Base-by-base conservation (phyloP, 2,329 filamentous ascomycete genomes). In the Aspergillus glaucus region DNA sequence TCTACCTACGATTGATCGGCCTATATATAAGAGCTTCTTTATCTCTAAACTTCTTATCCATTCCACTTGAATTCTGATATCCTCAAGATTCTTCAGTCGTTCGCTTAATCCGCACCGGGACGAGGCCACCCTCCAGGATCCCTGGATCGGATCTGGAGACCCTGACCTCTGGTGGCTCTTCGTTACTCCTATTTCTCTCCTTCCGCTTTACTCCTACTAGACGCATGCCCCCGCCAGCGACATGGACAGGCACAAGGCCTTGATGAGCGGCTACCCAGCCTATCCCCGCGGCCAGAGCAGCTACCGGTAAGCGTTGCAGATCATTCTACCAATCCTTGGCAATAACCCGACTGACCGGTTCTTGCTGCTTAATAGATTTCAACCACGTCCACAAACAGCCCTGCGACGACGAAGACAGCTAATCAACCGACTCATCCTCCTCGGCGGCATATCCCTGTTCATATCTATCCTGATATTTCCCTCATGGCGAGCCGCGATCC, bases 221-320 rank as follows among this genome's bases (percentile, higher is more conserved):
- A 17, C 58, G 58, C 58, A 70, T 68, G 68, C 61, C 61, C 55
- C 45, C 57, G 53, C 54, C 44, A 28, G 51, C 46, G 75, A 87
- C 86, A 90, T 93, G 83, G 87, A 92, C 68, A 83, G 89, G 76
- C 88, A 95, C 78, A 80, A 86, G 70, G 85, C 85, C 69, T 92
- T 87, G 71, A 82, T 85, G 55, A 95, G 93, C 75, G 91, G 89
- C 68, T 73, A 79, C 58, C 69, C 73, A 55, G 76, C 76, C 65
- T 91, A 91, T 69, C 86, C 87, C 55, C 79, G 84, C 55, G 80
- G 79, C 52, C 85, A 85, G 61, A 75, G 74, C 60, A 75, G 72
- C 64, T 91, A 95, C 70, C 87, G 88, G 87, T 95, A 81, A 63
- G 79, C 26, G 9, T 28, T 28, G 26, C 26, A 28, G 26, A 28